Percentiles rank a stretch among this genome's conserved stretches.
Conservation (phyloP, 257 asterid genomes). For the Jacaranda mimosifolia region DNA sequence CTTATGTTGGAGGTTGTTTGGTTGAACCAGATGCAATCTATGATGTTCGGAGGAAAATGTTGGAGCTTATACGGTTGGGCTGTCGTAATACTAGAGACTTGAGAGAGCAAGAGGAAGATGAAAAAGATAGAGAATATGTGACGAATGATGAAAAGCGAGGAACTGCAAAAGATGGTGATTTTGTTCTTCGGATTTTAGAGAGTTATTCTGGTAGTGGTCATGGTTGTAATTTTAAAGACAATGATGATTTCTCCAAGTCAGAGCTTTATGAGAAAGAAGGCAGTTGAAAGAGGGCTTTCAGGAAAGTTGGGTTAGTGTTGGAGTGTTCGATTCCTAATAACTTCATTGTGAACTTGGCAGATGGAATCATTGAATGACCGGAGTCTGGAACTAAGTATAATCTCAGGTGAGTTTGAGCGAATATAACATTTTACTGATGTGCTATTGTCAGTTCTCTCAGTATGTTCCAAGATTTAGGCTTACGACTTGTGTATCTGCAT, state of each 20-base stretch:
- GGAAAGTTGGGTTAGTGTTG: not conserved
- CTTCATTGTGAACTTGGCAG: not conserved
- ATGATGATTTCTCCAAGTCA: constrained; percentile 20
- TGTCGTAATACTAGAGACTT: constrained; percentile 59
- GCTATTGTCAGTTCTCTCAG: not conserved
- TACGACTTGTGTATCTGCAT: not conserved
- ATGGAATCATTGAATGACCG: not conserved
- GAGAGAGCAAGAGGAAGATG: constrained; percentile 37
- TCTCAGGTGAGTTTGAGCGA: too few relatives aligned
- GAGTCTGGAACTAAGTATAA: too few relatives aligned
- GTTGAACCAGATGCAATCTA: constrained; percentile 56
- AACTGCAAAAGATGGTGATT: constrained; percentile 55
- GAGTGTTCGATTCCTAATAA: not conserved
- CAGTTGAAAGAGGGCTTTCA: too few relatives aligned
- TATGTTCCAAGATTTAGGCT: not conserved
- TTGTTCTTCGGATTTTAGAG: constrained; percentile 66
- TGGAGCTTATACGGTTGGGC: constrained; percentile 74
- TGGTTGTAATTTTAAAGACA: not conserved
- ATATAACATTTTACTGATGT: not conserved
- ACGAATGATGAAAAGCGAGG: constrained; percentile 26
- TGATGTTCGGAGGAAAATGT: constrained; percentile 66
- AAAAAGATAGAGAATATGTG: constrained; percentile 33
- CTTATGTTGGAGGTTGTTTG: constrained; percentile 64
- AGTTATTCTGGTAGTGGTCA: constrained; percentile 29
- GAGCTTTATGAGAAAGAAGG: constrained; percentile 9